A percentile compares a stretch with the other conserved stretches of the same genome.
Conservation (phyloP, 2,329 filamentous ascomycete species). For the Sporothrix curviconia region DNA sequence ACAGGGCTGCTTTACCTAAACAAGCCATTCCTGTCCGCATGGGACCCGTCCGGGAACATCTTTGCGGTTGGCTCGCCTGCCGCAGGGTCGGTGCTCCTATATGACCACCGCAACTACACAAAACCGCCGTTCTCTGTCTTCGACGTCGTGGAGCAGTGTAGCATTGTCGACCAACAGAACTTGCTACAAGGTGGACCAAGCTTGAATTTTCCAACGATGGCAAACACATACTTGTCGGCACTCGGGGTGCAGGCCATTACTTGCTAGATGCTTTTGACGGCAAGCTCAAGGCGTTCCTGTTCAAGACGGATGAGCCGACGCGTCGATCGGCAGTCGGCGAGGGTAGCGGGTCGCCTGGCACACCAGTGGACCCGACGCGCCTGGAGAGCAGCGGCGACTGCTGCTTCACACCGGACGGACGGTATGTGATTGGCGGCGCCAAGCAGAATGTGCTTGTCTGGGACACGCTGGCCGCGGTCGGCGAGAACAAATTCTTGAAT, state of each 20-base stretch:
- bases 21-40: conserved; percentile 75
- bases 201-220: conserved; percentile 96
- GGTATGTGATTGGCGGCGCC: conserved; percentile 78
- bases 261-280: conserved; percentile 91
- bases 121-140: conserved; percentile 84
- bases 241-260: conserved; percentile 78
- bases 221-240: conserved; percentile 76
- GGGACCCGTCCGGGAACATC: conserved; percentile 85
- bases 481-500: conserved; percentile 52
- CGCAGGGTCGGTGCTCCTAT: conserved; percentile 75
- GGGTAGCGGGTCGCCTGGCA: conserved; percentile 29
- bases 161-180: conserved; percentile 48
- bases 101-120: conserved; percentile 90
- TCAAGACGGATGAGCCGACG: conserved; percentile 48
- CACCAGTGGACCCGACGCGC: conserved; percentile 26
- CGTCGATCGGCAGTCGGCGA: conserved; percentile 50
- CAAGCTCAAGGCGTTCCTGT: conserved; percentile 66
- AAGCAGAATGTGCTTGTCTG: conserved; percentile 73
- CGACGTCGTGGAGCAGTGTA: conserved; percentile 59
- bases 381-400: conserved; percentile 66
- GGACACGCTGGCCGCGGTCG: conserved; percentile 61
- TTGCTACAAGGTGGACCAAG: conserved; percentile 73
- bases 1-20: conserved; percentile 75
- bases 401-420: conserved; percentile 83
- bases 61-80: conserved; percentile 83